Evolutionary conservation across 116 monocot species (phyloP), one percentile per base, ranked within the genome.

Genomic region (Thalassia testudinum): DNA sequence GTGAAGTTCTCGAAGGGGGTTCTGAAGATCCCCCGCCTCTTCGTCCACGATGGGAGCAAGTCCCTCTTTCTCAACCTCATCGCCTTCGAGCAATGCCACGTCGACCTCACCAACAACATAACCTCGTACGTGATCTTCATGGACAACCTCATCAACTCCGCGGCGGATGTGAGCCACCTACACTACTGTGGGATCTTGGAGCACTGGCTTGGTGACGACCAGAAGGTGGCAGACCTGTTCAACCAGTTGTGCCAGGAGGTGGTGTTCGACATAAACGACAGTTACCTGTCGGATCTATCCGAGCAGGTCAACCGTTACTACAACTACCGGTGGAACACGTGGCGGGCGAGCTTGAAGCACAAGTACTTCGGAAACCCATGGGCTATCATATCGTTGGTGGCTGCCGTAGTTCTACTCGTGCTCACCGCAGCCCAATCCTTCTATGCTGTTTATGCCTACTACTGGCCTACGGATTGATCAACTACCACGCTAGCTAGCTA

Each of bases 31-130:
- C 91, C 91, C 1, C 62, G 81, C 1, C 49, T 91, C 15, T 60
- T 81, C 7, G 76, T 91, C 56, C 79, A 85, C 61, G 91, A 91
- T 42, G 78, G 81, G 17, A 78, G 85, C 24, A 79, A 72, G 22
- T 82, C 82, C 1, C 56, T 91, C 5, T 85, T 81, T 60, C 71
- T 85, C 2, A 91, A 91, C 54, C 85, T 84, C 52, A 90, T 90
- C 47, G 90, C 84, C 12, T 90, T 80, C 67, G 90, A 90, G 77
- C 90, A 84, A 62, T 81, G 90, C 67, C 77, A 80, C 56, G 24
- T 72, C 59, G 75, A 84, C 27, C 52, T 47, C 61, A 72, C 75
- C 29, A 70, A 81, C 51, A 70, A 80, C 50, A 79, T 91, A 21
- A 91, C 91, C 5, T 78, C 79, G 17, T 85, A 85, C 52, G 74